Conservation (phyloP, 2,329 filamentous ascomycete species). For the Colletotrichum tropicicola region DNA sequence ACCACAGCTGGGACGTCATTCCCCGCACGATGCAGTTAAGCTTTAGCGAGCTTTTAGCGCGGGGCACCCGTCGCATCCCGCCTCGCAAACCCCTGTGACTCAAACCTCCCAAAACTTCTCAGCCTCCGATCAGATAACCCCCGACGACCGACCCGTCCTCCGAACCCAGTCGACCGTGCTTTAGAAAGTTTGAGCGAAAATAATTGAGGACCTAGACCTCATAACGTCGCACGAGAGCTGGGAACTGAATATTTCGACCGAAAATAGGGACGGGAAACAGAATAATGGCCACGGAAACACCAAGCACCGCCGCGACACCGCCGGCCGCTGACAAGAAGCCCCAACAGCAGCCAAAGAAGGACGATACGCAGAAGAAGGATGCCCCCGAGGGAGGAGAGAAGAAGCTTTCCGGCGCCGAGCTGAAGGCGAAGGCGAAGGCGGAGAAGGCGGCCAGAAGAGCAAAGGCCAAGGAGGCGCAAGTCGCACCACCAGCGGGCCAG, state of each 20-base stretch:
- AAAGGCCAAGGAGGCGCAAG: slow-evolving; percentile 68
- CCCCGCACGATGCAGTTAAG: slow-evolving; percentile 29
- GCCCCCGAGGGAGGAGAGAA: slow-evolving; percentile 43
- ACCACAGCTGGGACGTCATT: slow-evolving; percentile 21
- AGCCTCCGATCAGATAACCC: slow-evolving; percentile 8
- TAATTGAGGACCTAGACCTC: background rate
- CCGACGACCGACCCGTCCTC: background rate
- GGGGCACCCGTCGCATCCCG: slow-evolving; percentile 29
- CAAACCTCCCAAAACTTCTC: slow-evolving; percentile 31
- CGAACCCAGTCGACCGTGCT: background rate
- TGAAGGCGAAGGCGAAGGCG: slow-evolving; percentile 90
- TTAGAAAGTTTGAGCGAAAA: background rate
- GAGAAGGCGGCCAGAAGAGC: slow-evolving; percentile 90
- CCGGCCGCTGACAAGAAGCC: slow-evolving; percentile 19
- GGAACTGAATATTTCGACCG: background rate
- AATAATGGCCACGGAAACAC: slow-evolving; percentile 28
- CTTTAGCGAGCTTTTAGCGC: slow-evolving; percentile 32
- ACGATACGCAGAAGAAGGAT: slow-evolving; percentile 9
- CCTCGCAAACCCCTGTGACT: slow-evolving; percentile 31
- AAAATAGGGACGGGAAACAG: background rate
- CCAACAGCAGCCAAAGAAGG: slow-evolving; percentile 22
- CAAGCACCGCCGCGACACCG: slow-evolving; percentile 12
- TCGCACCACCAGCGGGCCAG: slow-evolving; percentile 46
- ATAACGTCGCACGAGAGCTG: background rate
- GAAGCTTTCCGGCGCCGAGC: slow-evolving; percentile 77